Percentiles rank a stretch among this genome's conserved stretches.
Conservation (phyloP, 1,284 basidiomycete genomes). For the Ceratobasidium sp. region DNA sequence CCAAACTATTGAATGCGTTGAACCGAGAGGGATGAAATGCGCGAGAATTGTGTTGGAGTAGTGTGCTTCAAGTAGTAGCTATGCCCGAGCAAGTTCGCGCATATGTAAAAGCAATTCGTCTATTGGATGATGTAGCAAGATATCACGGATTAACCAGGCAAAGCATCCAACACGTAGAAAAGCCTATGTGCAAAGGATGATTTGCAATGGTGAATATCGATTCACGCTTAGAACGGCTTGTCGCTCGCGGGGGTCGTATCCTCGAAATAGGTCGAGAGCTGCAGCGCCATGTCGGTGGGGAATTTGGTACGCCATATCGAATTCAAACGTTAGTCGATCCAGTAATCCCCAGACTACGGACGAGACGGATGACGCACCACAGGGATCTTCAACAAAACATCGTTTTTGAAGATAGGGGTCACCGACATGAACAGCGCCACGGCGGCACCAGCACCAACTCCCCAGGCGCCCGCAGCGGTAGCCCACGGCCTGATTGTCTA, state of each 20-base stretch:
- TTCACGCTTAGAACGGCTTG: slow-evolving; percentile 70
- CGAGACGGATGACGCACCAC: slow-evolving; percentile 54
- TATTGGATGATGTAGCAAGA: slow-evolving; percentile 16
- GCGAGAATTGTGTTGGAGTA: too few species aligned
- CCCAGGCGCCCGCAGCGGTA: slow-evolving; percentile 59
- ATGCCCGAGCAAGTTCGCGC: neutral
- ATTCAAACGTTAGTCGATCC: slow-evolving; percentile 51
- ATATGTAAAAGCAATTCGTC: neutral
- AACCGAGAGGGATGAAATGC: neutral
- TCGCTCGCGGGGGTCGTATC: slow-evolving; percentile 79
- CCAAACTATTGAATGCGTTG: neutral
- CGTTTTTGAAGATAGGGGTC: slow-evolving; percentile 68
- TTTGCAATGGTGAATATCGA: neutral
- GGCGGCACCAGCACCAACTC: slow-evolving; percentile 66
- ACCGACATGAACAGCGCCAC: slow-evolving; percentile 68
- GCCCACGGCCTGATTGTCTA: slow-evolving; percentile 5
- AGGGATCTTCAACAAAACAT: slow-evolving; percentile 63
- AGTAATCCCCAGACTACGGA: neutral
- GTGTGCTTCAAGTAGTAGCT: neutral
- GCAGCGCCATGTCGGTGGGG: neutral
- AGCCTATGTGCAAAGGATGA: neutral
- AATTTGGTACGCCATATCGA: too few species aligned
- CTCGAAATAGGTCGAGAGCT: slow-evolving; percentile 73
- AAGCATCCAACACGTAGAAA: neutral
- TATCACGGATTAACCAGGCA: neutral